Evolutionary conservation across 176 grass and related monocot species (phyloP).

Genomic region (Musa beccarii): DNA sequence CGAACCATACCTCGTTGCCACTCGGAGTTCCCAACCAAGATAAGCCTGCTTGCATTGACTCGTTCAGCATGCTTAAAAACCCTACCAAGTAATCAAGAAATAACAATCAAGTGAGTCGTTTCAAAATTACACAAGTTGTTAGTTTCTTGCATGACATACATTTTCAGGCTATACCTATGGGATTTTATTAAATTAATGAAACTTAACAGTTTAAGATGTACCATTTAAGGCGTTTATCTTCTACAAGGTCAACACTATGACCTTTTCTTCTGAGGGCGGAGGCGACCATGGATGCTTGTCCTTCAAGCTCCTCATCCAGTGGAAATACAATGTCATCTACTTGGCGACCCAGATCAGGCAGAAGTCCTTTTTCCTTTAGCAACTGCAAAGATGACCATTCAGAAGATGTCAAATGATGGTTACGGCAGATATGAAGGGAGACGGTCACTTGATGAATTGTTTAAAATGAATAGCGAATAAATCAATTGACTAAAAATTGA

Average conservation of each 20-base stretch:
- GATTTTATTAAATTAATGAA: conserved; percentile 4
- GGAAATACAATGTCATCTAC: conserved; percentile 76
- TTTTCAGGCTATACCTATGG: neutral
- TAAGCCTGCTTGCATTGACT: conserved; percentile 74
- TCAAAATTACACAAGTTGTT: neutral
- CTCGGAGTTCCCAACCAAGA: conserved; percentile 86
- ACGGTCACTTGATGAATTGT: conserved; percentile 6
- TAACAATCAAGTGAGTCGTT: neutral
- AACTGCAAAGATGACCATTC: conserved; percentile 36
- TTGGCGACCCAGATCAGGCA: conserved; percentile 52
- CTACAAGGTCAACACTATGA: conserved; percentile 56
- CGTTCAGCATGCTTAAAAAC: conserved; percentile 89
- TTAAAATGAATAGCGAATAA: neutral
- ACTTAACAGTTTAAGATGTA: conserved; percentile 23
- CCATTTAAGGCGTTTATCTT: conserved; percentile 89
- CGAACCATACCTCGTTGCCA: conserved; percentile 78
- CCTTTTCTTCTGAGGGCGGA: conserved; percentile 59
- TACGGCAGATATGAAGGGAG: neutral
- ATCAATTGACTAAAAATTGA: no score
- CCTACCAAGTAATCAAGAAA: conserved; percentile 26
- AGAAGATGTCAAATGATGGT: neutral
- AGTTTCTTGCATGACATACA: neutral
- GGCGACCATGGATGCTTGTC: conserved; percentile 47
- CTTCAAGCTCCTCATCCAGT: conserved; percentile 64
- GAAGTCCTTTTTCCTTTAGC: conserved; percentile 64